Evolutionary conservation across 2,329 filamentous ascomycete genomes (phyloP).

Genomic region (Pseudogymnoascus sp.): DNA sequence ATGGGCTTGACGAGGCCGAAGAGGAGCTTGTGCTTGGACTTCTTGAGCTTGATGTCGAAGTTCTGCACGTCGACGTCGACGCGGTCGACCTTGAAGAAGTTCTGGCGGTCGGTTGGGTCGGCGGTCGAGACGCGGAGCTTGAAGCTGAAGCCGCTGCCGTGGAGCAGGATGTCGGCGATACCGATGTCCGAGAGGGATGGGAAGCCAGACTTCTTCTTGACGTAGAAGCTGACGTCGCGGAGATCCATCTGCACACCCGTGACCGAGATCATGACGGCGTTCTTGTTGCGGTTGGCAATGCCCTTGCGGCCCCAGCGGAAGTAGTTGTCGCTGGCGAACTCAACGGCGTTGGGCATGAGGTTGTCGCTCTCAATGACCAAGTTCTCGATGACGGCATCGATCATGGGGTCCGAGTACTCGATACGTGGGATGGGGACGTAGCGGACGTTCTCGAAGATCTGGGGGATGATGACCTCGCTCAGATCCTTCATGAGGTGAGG

Average conservation of each 20-base stretch:
- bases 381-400: constrained; percentile 90
- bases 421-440: constrained; percentile 93
- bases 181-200: constrained; percentile 80
- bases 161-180: constrained; percentile 79
- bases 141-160: constrained; percentile 82
- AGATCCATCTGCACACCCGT: constrained; percentile 91
- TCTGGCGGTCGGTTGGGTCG: constrained; percentile 63
- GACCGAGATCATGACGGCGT: constrained; percentile 72
- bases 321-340: constrained; percentile 87
- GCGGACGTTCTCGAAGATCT: constrained; percentile 70
- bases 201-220: constrained; percentile 93
- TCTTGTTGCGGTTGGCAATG: constrained; percentile 70
- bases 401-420: constrained; percentile 75
- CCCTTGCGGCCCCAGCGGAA: constrained; percentile 92
- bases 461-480: constrained; percentile 76
- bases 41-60: constrained; percentile 80
- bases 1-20: constrained; percentile 83
- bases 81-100: constrained; percentile 93
- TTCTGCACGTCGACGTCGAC: constrained; percentile 75
- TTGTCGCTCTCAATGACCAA: constrained; percentile 94
- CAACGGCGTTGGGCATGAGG: constrained; percentile 84
- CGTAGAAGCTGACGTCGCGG: constrained; percentile 82
- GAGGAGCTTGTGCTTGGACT: constrained; percentile 90
- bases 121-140: constrained; percentile 81
- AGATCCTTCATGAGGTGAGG: constrained; percentile 85